phyloP scores from a whole-genome alignment of 2,329 filamentous ascomycete genomes.

The Diaporthe aspalathi region DNA sequence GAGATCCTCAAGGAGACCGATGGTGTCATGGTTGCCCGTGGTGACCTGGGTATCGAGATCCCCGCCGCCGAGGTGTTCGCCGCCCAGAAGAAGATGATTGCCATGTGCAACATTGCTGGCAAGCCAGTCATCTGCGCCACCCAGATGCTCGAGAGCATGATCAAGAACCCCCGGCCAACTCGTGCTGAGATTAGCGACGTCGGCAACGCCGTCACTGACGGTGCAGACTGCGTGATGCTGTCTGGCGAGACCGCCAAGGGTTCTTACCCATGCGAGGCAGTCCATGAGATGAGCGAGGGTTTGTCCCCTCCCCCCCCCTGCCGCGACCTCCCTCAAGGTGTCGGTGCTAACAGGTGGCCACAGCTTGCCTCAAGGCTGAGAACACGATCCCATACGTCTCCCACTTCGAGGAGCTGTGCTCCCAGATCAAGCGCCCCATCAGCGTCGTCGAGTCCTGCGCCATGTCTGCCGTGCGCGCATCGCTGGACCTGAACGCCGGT shows the following conservation, averaged over 20 bases:
- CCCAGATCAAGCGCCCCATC: slow-evolving; percentile 83
- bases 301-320: neutral
- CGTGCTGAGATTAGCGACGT: slow-evolving; percentile 99
- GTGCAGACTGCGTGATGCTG: slow-evolving; percentile 99
- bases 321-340: neutral
- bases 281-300: slow-evolving; percentile 96
- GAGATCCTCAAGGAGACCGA: slow-evolving; percentile 97
- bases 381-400: slow-evolving; percentile 97
- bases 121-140: slow-evolving; percentile 99
- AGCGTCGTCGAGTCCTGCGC: slow-evolving; percentile 92
- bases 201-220: slow-evolving; percentile 96
- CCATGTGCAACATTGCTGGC: slow-evolving; percentile 99
- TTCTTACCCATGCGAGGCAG: slow-evolving; percentile 90
- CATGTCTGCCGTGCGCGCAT: slow-evolving; percentile 96
- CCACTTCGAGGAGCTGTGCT: slow-evolving; percentile 95
- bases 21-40: slow-evolving; percentile 99
- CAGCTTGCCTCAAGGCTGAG: slow-evolving; percentile 89
- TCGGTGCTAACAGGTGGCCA: slow-evolving; percentile 5
- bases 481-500: slow-evolving; percentile 94
- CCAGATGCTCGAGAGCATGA: slow-evolving; percentile 99
- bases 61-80: slow-evolving; percentile 98
- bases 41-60: slow-evolving; percentile 98
- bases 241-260: slow-evolving; percentile 99
- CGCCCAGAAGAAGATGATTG: slow-evolving; percentile 99
- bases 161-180: slow-evolving; percentile 98